phyloP scores from a whole-genome alignment of 805 yeast species.

The Ogataea nakhonphanomensis region DNA sequence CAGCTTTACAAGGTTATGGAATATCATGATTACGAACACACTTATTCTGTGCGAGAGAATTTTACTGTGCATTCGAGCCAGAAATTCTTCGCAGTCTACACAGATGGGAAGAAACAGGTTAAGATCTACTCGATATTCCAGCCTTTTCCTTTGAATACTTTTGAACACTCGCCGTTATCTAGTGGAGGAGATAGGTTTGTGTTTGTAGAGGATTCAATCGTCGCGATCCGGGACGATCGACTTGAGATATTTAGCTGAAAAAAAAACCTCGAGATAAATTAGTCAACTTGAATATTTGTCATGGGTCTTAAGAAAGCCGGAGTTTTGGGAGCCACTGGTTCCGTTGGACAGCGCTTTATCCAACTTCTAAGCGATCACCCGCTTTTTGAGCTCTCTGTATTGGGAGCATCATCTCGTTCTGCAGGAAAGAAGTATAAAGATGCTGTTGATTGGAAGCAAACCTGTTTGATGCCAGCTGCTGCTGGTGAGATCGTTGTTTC shows the following conservation, averaged over 20 bases:
- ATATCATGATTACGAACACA: slow-evolving; percentile 14
- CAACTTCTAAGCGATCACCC: slow-evolving; percentile 83
- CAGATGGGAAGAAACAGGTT: slow-evolving; percentile 7
- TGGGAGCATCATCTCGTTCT: slow-evolving; percentile 92
- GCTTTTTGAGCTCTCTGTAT: slow-evolving; percentile 73
- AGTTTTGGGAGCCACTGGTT: slow-evolving; percentile 96
- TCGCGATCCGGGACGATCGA: slow-evolving; percentile 7
- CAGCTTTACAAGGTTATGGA: slow-evolving; percentile 3
- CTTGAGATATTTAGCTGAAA: slow-evolving; percentile 5
- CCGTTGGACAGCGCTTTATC: slow-evolving; percentile 96
- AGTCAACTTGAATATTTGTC: neutral
- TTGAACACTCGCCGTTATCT: slow-evolving; percentile 1
- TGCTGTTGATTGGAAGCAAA: slow-evolving; percentile 94
- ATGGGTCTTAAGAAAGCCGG: slow-evolving; percentile 55
- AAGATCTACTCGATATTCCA: slow-evolving; percentile 14
- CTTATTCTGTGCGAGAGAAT: slow-evolving; percentile 10
- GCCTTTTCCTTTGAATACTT: slow-evolving; percentile 8
- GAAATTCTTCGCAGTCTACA: slow-evolving; percentile 13
- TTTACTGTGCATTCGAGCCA: slow-evolving; percentile 10
- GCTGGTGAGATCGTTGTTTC: slow-evolving; percentile 63
- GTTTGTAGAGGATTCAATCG: slow-evolving; percentile 9
- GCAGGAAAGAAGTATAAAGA: slow-evolving; percentile 86
- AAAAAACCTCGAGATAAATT: neutral
- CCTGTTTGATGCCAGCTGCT: slow-evolving; percentile 68
- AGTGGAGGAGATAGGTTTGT: slow-evolving; percentile 10